Evolutionary conservation across 2,329 filamentous ascomycete genomes (phyloP).

Genomic region (Beauveria sp.): DNA sequence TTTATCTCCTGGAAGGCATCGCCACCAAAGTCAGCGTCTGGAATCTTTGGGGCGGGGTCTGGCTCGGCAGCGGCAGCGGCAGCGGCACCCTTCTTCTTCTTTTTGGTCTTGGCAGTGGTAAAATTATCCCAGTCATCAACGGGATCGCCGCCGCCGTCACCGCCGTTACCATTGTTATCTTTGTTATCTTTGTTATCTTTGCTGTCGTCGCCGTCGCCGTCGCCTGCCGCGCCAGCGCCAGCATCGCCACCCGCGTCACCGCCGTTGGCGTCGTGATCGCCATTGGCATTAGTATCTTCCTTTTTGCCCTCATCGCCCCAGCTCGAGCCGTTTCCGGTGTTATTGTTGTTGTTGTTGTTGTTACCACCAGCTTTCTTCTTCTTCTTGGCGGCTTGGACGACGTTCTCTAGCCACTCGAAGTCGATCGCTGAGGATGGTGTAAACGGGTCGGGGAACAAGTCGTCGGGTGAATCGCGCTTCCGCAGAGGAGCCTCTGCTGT

Average conservation of each 20-base stretch:
- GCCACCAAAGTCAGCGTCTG: constrained; percentile 36
- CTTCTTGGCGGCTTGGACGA: constrained; percentile 17
- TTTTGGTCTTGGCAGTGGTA: constrained; percentile 27
- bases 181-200: constrained; percentile 13
- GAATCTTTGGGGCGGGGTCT: constrained; percentile 21
- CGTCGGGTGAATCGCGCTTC: constrained; percentile 1
- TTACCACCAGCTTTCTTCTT: constrained; percentile 12
- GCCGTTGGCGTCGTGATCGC: constrained; percentile 13
- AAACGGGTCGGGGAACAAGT: constrained; percentile 15
- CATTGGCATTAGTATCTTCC: neutral
- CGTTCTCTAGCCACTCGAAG: constrained; percentile 15
- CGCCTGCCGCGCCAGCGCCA: constrained; percentile 17
- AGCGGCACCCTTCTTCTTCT: constrained; percentile 27
- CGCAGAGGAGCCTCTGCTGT: neutral
- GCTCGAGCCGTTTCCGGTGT: constrained; percentile 5
- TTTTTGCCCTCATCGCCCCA: constrained; percentile 12
- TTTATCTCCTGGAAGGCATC: constrained; percentile 59
- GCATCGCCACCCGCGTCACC: constrained; percentile 16
- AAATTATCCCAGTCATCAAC: constrained; percentile 28
- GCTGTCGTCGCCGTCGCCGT: constrained; percentile 15
- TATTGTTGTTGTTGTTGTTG: constrained; percentile 10
- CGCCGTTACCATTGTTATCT: constrained; percentile 16
- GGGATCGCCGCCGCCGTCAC: constrained; percentile 27
- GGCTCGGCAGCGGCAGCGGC: constrained; percentile 12
- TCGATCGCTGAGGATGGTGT: constrained; percentile 18